Conservation (phyloP, 176 grass and related monocot genomes). For the Phoenix dactylifera region DNA sequence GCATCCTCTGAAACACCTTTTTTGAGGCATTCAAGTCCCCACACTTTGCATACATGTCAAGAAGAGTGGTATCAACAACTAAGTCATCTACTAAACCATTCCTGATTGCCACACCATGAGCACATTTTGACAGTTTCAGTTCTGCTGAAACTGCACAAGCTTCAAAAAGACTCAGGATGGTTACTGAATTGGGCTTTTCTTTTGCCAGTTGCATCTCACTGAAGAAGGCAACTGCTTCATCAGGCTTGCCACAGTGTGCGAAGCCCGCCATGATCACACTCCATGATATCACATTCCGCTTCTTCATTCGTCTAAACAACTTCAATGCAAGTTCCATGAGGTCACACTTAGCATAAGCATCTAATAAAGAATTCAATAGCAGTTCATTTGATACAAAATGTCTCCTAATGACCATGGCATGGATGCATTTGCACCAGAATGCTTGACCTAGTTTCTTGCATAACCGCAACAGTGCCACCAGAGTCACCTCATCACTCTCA, state of each 20-base stretch:
- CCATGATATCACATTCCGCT: conserved; percentile 39
- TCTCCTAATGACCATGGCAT: conserved; percentile 27
- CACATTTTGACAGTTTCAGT: conserved; percentile 23
- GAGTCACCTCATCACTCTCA: conserved; percentile 24
- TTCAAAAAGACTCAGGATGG: conserved; percentile 41
- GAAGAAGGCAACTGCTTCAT: conserved; percentile 26
- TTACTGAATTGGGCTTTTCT: conserved; percentile 30
- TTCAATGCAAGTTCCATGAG: conserved; percentile 14
- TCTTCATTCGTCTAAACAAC: conserved; percentile 25
- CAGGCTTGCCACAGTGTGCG: conserved; percentile 10
- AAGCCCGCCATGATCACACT: conserved; percentile 34
- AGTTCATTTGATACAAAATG: conserved; percentile 10
- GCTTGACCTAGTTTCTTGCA: conserved; percentile 39
- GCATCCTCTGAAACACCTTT: conserved; percentile 35
- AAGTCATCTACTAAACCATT: conserved; percentile 18
- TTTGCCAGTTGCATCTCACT: conserved; percentile 13
- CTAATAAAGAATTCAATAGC: conserved; percentile 37
- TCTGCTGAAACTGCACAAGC: conserved; percentile 28
- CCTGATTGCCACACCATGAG: conserved; percentile 33
- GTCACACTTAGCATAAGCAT: conserved; percentile 49
- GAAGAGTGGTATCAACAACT: conserved; percentile 21
- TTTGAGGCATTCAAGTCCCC: conserved; percentile 22
- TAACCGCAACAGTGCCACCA: conserved; percentile 32
- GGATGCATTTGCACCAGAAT: conserved; percentile 36
- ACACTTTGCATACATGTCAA: conserved; percentile 51